Evolutionary conservation across 2,329 filamentous ascomycete genomes (phyloP), one percentile per base, ranked within the genome.

Genomic region (Colletotrichum filicis): DNA sequence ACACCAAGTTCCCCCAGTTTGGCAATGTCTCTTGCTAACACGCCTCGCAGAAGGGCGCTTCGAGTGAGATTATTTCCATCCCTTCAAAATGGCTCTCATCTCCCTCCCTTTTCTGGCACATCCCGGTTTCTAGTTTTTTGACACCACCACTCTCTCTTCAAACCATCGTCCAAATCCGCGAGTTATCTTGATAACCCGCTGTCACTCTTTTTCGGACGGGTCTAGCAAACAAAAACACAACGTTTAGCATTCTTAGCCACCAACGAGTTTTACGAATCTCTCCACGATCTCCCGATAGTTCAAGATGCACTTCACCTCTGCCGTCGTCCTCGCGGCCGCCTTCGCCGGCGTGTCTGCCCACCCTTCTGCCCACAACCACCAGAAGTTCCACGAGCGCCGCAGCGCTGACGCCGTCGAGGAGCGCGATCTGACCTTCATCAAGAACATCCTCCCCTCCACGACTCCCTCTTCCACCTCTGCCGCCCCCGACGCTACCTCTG

Each of bases 261-360:
- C 55, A 70, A 73, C 70, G 70, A 73, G 60, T 61, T 61, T 19
- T 53, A 66, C 61, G 46, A 46, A 60, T 64, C 42, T 59, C 32
- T 35, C 32, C 55, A 65, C 53, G 63, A 71, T 28, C 30, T 37
- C 22, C 19, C 19, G 49, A 62, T 26, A 56, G n/a, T n/a, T 26
- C n/a, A 73, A 66, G 65, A 86, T 86, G 84, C 85, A 85, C 81
- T 78, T 85, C 79, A 80, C 83, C 32, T 73, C 81, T 26, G 77
- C 83, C 56, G 59, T 84, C 68, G 42, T 83, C 71, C 77, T 85
- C 69, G 80, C 83, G 74, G 81, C 83, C 75, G 83, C 83, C 79
- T 76, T 85, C 61, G 67, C 74, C 70, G 82, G 83, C 77, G 84
- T 78, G 69, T 79, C 82, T 73, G 84, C 84, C 66, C 83, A 82